These are phyloP conservation scores for Stentor coeruleus DNA, from an alignment of 73 alveolate species.

Conservation along the genomic window DNA sequence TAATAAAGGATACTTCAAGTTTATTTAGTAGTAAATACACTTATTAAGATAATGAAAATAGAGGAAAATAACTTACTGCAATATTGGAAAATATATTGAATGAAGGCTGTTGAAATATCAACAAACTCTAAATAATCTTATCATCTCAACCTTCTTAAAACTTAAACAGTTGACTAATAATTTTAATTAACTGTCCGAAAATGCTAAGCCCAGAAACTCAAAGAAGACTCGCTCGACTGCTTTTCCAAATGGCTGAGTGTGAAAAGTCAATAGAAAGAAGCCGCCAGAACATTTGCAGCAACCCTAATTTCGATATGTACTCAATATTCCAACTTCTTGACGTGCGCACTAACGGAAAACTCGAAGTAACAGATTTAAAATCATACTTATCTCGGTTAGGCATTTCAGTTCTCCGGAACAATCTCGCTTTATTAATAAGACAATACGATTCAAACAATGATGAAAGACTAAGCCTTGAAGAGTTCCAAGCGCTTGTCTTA, in stretches of 20 bases:
- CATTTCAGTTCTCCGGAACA: neutral
- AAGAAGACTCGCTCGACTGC: too few species aligned
- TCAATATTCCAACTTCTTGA: conserved; percentile 51
- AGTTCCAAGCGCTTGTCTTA: neutral
- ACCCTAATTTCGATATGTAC: conserved; percentile 63
- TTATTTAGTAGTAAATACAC: too few species aligned
- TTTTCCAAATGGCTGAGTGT: conserved; percentile 60
- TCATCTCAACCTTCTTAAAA: too few species aligned
- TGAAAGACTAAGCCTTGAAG: conserved; percentile 27
- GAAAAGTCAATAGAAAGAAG: conserved; percentile 49
- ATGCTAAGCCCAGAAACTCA: too few species aligned
- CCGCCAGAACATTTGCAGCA: conserved; percentile 51
- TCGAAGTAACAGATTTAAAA: neutral
- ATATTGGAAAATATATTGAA: too few species aligned
- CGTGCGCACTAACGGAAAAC: conserved; percentile 17
- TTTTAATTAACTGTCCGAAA: too few species aligned
- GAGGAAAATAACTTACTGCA: too few species aligned
- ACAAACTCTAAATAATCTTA: too few species aligned
- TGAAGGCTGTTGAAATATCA: too few species aligned
- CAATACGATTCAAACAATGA: conserved; percentile 17
- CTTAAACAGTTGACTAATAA: too few species aligned
- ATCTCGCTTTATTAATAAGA: neutral
- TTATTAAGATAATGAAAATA: too few species aligned
- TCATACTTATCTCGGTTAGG: neutral
- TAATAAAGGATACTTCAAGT: too few species aligned